Conservation (phyloP, 768 basidiomycete species). For the Lactifluus volemus region DNA sequence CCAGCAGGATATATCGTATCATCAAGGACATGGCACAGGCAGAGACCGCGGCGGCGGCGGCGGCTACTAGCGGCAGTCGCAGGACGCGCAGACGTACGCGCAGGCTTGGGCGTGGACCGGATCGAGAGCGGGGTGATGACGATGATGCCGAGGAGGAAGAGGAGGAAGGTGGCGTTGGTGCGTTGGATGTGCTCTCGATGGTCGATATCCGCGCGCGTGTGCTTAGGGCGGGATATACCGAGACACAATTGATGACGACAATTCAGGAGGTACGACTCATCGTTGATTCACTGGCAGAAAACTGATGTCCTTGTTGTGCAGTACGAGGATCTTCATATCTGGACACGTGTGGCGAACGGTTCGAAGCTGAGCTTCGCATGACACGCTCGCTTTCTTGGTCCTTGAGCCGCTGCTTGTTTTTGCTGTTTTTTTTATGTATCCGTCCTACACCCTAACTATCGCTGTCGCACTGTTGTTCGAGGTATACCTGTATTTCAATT, state of each 20-base stretch:
- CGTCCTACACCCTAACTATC: conserved; percentile 1
- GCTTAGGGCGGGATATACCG: conserved; percentile 81
- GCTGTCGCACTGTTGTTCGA: conserved; percentile 12
- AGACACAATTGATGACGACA: conserved; percentile 81
- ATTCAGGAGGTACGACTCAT: conserved; percentile 51
- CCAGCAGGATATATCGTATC: conserved; percentile 82
- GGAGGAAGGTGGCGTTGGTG: conserved; percentile 37
- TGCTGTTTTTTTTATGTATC: conserved; percentile 3
- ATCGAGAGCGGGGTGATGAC: conserved; percentile 50
- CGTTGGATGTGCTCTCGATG: conserved; percentile 61
- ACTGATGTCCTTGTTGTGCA: conserved; percentile 25
- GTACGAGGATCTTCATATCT: conserved; percentile 84
- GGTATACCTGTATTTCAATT: conserved; percentile 7
- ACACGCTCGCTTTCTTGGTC: not conserved
- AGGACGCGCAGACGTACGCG: conserved; percentile 43
- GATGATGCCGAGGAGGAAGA: conserved; percentile 55
- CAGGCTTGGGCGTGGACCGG: conserved; percentile 42
- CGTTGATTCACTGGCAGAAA: not conserved
- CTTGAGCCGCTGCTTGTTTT: no score
- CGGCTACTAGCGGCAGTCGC: conserved; percentile 25
- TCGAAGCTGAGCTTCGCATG: conserved; percentile 62
- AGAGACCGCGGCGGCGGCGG: conserved; percentile 28
- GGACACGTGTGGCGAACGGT: conserved; percentile 75
- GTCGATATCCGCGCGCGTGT: conserved; percentile 84
- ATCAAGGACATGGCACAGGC: conserved; percentile 73